Percentiles rank a stretch among this genome's conserved stretches.
Evolutionary conservation across 768 basidiomycete genomes (phyloP).

Genomic region (Leccinellum albellum): DNA sequence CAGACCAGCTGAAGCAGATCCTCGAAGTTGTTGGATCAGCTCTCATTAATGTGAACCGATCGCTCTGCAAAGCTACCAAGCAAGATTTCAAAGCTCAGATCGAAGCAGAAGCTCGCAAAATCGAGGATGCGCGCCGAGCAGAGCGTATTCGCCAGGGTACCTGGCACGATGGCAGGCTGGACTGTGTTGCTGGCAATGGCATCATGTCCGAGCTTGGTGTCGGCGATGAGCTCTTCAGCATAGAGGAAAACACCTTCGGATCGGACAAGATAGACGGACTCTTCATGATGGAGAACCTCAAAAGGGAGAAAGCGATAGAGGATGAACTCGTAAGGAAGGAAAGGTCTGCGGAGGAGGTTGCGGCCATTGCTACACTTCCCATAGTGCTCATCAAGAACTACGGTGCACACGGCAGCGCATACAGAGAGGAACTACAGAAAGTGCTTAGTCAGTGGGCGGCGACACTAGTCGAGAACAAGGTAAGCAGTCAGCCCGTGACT

Average conservation of each 20-base stretch:
- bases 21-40: conserved; percentile 73
- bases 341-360: conserved; percentile 40
- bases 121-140: conserved; percentile 37
- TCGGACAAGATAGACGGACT: conserved; percentile 5
- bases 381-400: conserved; percentile 86
- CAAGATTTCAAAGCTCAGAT: conserved; percentile 37
- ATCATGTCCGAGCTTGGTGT: conserved; percentile 82
- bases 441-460: conserved; percentile 86
- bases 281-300: conserved; percentile 16
- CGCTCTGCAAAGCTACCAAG: conserved; percentile 44
- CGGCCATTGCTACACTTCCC: conserved; percentile 63
- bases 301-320: conserved; percentile 30
- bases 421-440: conserved; percentile 67
- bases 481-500: conserved; percentile 25
- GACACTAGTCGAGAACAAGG: conserved; percentile 74
- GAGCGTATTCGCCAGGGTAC: conserved; percentile 56
- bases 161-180: conserved; percentile 86
- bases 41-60: conserved; percentile 58
- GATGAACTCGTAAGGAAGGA: conserved; percentile 30
- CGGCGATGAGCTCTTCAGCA: conserved; percentile 62
- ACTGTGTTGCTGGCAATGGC: conserved; percentile 82
- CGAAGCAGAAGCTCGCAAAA: conserved; percentile 34
- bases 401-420: conserved; percentile 49
- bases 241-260: conserved; percentile 30
- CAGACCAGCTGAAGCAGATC: conserved; percentile 81